Conservation (phyloP, 208 protist genomes). For the Acanthamoeba culbertsoni region DNA sequence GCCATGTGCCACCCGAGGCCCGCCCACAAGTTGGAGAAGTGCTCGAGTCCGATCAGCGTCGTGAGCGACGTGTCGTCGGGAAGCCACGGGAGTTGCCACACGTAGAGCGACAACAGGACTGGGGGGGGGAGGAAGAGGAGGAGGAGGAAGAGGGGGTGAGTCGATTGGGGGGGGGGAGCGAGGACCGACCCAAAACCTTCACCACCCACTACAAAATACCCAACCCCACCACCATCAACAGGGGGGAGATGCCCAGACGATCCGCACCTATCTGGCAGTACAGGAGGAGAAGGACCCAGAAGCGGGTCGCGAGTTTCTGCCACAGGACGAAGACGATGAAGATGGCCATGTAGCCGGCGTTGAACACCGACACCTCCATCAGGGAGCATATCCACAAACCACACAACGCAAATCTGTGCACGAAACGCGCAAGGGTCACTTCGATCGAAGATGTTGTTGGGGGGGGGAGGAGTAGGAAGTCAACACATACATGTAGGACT, state of each 20-base stretch:
- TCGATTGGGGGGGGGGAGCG: no score
- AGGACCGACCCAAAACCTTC: no score
- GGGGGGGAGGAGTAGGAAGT: neutral
- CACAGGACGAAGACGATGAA: slow-evolving; percentile 58
- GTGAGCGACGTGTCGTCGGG: neutral
- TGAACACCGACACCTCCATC: neutral
- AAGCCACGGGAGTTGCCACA: slow-evolving; percentile 50
- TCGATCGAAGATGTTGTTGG: neutral
- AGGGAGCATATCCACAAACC: slow-evolving; percentile 52
- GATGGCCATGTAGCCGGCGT: slow-evolving; percentile 46
- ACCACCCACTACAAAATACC: no score
- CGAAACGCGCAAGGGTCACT: neutral
- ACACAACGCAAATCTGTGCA: neutral
- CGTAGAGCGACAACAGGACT: slow-evolving; percentile 36
- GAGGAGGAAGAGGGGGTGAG: no score
- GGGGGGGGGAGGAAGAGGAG: neutral
- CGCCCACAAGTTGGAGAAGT: slow-evolving; percentile 7
- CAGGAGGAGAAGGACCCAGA: slow-evolving; percentile 28
- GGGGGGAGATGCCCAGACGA: no score
- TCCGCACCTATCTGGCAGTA: neutral
- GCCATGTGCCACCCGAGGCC: slow-evolving; percentile 23
- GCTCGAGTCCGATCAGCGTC: slow-evolving; percentile 9
- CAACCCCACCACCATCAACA: no score
- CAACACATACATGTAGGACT: slow-evolving; percentile 31
- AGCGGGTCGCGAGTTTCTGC: slow-evolving; percentile 32